These are phyloP conservation scores for Nicotiana otophora DNA, from an alignment of 257 asterid species.

Conservation along the genomic window DNA sequence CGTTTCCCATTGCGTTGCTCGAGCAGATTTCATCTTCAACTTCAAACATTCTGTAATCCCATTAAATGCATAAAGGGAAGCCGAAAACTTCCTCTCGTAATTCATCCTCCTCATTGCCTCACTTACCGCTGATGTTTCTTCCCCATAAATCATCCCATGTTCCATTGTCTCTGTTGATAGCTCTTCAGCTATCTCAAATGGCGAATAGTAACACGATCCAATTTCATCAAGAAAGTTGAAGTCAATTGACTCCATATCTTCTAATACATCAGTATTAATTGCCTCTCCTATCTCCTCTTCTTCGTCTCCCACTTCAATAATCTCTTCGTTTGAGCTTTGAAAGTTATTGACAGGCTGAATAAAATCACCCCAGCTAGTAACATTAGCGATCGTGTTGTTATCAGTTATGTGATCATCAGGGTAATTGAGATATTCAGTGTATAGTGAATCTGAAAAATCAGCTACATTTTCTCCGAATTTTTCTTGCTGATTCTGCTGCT, in stretches of 20 bases:
- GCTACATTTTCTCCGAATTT: conserved; percentile 12
- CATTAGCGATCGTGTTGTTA: neutral
- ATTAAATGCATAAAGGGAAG: conserved; percentile 64
- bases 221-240: conserved; percentile 30
- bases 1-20: conserved; percentile 6
- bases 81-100: conserved; percentile 71
- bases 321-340: neutral
- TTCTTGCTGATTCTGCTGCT: conserved; percentile 1
- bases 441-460: conserved; percentile 36
- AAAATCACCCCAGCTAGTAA: too few relatives aligned
- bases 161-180: conserved; percentile 20
- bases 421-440: conserved; percentile 53
- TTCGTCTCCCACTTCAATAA: neutral
- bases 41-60: conserved; percentile 66
- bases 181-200: conserved; percentile 63
- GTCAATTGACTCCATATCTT: neutral
- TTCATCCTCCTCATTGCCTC: conserved; percentile 70
- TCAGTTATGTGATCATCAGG: conserved; percentile 31
- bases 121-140: conserved; percentile 35
- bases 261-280: neutral
- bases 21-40: conserved; percentile 35
- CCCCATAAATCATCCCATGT: conserved; percentile 13
- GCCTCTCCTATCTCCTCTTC: neutral
- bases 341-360: neutral
- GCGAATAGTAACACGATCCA: conserved; percentile 40